These are phyloP conservation scores for Dujonia santamariae DNA, from an alignment of 1,139 yeast species.

Conservation along the genomic window DNA sequence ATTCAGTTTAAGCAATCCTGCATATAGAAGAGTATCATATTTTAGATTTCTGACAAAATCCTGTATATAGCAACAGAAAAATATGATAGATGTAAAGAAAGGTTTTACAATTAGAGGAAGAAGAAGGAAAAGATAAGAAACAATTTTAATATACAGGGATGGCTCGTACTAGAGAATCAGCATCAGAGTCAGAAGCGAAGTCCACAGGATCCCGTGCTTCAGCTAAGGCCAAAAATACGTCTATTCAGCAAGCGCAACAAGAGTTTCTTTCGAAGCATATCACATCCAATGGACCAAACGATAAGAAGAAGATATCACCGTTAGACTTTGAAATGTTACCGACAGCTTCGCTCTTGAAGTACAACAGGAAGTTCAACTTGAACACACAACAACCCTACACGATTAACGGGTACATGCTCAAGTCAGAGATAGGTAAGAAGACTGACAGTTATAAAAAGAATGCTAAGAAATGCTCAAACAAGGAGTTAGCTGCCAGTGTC, in stretches of 20 bases:
- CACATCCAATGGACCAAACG: constrained; percentile 63
- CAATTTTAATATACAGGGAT: neutral
- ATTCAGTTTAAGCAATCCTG: neutral
- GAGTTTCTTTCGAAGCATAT: constrained; percentile 57
- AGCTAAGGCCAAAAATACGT: constrained; percentile 52
- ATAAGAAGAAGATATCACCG: constrained; percentile 45
- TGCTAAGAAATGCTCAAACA: constrained; percentile 29
- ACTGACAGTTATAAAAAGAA: constrained; percentile 46
- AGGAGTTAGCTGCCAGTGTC: constrained; percentile 52
- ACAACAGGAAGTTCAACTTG: constrained; percentile 50
- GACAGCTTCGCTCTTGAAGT: constrained; percentile 52
- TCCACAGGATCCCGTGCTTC: constrained; percentile 34
- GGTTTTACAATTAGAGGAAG: neutral
- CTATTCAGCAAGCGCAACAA: constrained; percentile 59
- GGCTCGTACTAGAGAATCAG: constrained; percentile 29
- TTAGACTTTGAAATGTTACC: constrained; percentile 61
- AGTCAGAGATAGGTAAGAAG: constrained; percentile 62
- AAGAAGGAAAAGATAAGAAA: neutral
- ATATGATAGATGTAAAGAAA: neutral
- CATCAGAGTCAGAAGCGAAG: constrained; percentile 45
- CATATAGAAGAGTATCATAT: neutral
- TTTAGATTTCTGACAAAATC: neutral
- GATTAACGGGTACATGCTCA: constrained; percentile 57
- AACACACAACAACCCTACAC: constrained; percentile 52
- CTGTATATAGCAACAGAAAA: neutral